Percentiles rank a stretch among this genome's conserved stretches.
Evolutionary conservation across 257 asterid species (phyloP).

Genomic region (Solanum dulcamara): DNA sequence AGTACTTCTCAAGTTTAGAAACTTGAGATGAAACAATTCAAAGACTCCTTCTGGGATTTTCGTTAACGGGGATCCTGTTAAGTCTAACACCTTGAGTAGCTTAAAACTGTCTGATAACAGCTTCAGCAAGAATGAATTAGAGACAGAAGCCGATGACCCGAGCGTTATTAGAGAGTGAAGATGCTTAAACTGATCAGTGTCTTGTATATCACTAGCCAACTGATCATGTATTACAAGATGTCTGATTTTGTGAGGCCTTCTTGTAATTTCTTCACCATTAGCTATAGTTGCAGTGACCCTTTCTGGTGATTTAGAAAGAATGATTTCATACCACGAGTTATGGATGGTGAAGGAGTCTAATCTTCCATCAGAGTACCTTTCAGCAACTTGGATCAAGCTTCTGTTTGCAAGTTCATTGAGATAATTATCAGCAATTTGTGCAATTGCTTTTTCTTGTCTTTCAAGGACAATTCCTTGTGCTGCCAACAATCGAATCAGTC

Average conservation of each 20-base stretch:
- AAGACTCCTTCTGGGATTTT: conserved; percentile 4
- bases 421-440: conserved; percentile 12
- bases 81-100: conserved; percentile 10
- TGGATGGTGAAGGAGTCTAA: not conserved
- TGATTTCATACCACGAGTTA: conserved; percentile 1
- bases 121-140: not conserved
- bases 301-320: not conserved
- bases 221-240: not conserved
- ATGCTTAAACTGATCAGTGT: not conserved
- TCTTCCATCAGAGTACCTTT: not conserved
- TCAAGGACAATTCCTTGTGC: conserved; percentile 12
- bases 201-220: not conserved
- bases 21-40: conserved; percentile 9
- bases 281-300: not conserved
- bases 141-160: not conserved
- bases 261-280: not conserved
- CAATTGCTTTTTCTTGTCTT: not conserved
- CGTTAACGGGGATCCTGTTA: not conserved
- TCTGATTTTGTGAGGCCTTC: not conserved
- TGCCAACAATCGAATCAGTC: conserved; percentile 9
- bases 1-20: conserved; percentile 5
- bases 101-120: not conserved
- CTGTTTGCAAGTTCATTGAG: conserved; percentile 14
- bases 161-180: conserved; percentile 2
- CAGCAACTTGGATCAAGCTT: conserved; percentile 3